Percentiles rank a stretch among this genome's conserved stretches.
Conservation (phyloP, 2,329 filamentous ascomycete genomes). For the Mycocentrospora acerina region DNA sequence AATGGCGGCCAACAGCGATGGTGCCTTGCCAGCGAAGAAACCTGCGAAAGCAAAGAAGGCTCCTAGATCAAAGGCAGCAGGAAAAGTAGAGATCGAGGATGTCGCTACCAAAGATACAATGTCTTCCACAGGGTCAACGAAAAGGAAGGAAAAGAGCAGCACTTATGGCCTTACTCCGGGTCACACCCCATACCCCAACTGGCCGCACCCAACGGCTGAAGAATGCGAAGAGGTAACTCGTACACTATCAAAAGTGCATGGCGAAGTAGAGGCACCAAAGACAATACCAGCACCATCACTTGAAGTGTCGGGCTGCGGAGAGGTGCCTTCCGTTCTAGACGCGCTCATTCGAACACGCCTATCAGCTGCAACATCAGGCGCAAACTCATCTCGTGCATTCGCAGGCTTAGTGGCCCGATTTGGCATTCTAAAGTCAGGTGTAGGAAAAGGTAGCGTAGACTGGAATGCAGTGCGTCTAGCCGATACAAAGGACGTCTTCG, state of each 20-base stretch:
- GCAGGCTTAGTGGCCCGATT: constrained; percentile 65
- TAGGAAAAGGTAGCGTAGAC: constrained; percentile 71
- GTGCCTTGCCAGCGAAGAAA: constrained; percentile 12
- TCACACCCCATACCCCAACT: constrained; percentile 68
- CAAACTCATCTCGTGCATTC: constrained; percentile 67
- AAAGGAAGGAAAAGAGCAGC: constrained; percentile 39
- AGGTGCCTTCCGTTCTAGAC: constrained; percentile 66
- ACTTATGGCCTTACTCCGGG: constrained; percentile 51
- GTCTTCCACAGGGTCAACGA: constrained; percentile 32
- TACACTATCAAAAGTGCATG: constrained; percentile 67
- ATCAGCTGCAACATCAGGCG: constrained; percentile 61
- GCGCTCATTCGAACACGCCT: constrained; percentile 64
- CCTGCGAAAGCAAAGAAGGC: constrained; percentile 22
- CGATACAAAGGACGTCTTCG: constrained; percentile 60
- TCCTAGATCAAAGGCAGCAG: constrained; percentile 12
- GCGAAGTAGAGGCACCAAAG: constrained; percentile 64
- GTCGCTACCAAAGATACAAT: constrained; percentile 27
- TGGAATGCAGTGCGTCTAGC: constrained; percentile 70
- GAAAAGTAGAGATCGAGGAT: constrained; percentile 24
- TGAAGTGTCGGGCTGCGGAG: constrained; percentile 69
- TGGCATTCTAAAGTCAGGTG: constrained; percentile 61
- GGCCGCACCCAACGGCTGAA: constrained; percentile 62
- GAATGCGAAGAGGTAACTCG: constrained; percentile 70
- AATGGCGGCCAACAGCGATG: constrained; percentile 9
- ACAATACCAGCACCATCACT: constrained; percentile 69